Evolutionary conservation across 2,329 filamentous ascomycete genomes (phyloP).

Genomic region (Thielaviopsis punctulata): DNA sequence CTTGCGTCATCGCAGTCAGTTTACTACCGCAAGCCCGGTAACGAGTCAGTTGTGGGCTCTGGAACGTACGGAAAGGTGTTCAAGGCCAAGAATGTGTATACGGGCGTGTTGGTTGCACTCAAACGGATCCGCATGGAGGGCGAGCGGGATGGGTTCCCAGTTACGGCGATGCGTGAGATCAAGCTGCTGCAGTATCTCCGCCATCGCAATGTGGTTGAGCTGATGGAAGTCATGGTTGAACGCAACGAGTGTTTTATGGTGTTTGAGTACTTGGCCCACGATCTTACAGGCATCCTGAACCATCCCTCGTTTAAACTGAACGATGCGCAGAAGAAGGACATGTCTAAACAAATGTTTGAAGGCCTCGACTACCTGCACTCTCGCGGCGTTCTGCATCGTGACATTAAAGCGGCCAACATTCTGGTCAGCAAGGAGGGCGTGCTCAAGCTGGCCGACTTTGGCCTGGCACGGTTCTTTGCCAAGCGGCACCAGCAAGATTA

Average conservation of each 20-base stretch:
- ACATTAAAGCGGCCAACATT: slow-evolving; percentile 97
- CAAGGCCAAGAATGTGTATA: slow-evolving; percentile 87
- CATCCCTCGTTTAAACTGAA: slow-evolving; percentile 83
- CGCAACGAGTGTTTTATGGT: slow-evolving; percentile 99
- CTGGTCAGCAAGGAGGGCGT: slow-evolving; percentile 78
- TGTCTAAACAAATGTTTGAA: slow-evolving; percentile 84
- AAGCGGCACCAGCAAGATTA: slow-evolving; percentile 86
- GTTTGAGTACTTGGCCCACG: slow-evolving; percentile 93
- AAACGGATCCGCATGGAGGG: slow-evolving; percentile 92
- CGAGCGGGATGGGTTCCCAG: slow-evolving; percentile 77
- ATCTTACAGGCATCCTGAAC: slow-evolving; percentile 85
- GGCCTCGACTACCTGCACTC: slow-evolving; percentile 86
- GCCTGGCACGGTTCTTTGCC: slow-evolving; percentile 86
- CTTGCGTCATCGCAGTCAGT: slow-evolving; percentile 70
- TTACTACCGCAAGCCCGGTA: slow-evolving; percentile 89
- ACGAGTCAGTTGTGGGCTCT: slow-evolving; percentile 88
- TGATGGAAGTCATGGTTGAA: slow-evolving; percentile 94
- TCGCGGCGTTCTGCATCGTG: slow-evolving; percentile 83
- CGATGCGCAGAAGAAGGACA: slow-evolving; percentile 73
- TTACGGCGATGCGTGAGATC: slow-evolving; percentile 81
- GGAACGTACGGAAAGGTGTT: slow-evolving; percentile 94
- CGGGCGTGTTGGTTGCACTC: slow-evolving; percentile 62
- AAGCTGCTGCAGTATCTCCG: slow-evolving; percentile 77
- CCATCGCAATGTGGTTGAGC: slow-evolving; percentile 64
- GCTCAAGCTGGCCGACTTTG: slow-evolving; percentile 89